Evolutionary conservation across 768 basidiomycete genomes (phyloP), one percentile per base, ranked within the genome.

Genomic region (Termitomyces sp.): DNA sequence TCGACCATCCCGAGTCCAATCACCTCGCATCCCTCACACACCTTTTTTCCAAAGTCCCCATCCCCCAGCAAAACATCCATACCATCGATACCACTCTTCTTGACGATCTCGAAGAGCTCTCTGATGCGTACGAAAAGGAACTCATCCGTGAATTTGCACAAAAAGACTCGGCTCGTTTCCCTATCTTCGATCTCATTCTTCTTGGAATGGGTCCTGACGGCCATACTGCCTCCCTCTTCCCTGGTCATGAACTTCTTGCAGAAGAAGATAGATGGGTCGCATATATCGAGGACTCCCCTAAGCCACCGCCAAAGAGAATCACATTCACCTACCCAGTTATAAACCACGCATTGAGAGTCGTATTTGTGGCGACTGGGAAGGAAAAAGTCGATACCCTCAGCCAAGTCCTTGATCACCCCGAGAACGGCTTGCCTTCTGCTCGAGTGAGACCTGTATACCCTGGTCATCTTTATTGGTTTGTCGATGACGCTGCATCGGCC

Each of bases 161-260:
- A 67, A 91, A 86, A 68, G 93, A 98, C 69, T 79, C 94, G 5
- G 96, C 96, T 17, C 87, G 95, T 58, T 98, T 98, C 81, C 97
- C 97, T 60, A 79, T 97, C 51, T 98, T 99, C 71, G 97, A 99
- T 69, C 84, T 99, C 68, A 89, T 98, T 74, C 84, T 99, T 43
- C 87, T 99, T 51, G 97, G 97, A 48, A 86, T 95, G 82, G 97
- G 97, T 30, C 91, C 91, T 5, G 97, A 98, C 69, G 96, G 96
- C n/a, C 97, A 99, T 77, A 98, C 96, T 41, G 94, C 89, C 59
- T 94, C 91, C 7, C 86, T 99, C 63, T 99, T 99, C 83, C 97
- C 97, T 9, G 89, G 81, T n/a, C 96, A 98, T 67, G 71, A 73
- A 23, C 80, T 98, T 39, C 81, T 99, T 48, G 59, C 73, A n/a